Evolutionary conservation across 805 yeast genomes (phyloP).

Genomic region (Debaryomyces maramus): DNA sequence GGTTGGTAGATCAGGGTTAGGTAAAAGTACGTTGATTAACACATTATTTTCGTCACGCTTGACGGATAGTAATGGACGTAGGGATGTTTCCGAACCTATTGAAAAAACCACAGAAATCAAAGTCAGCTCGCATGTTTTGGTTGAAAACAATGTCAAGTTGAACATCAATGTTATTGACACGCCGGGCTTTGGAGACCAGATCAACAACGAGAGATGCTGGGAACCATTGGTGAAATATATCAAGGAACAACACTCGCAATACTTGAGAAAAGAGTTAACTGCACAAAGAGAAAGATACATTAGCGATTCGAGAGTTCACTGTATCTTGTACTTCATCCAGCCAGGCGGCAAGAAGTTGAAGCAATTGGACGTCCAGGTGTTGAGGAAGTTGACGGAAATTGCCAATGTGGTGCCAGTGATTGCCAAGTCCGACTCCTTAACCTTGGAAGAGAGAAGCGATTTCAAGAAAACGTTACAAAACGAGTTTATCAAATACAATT

Average conservation of each 20-base stretch:
- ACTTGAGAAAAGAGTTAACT: constrained; percentile 88
- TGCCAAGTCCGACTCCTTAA: constrained; percentile 89
- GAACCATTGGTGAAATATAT: constrained; percentile 92
- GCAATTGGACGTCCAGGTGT: constrained; percentile 77
- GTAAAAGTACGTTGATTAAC: constrained; percentile 89
- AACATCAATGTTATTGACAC: constrained; percentile 90
- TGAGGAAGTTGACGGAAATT: constrained; percentile 82
- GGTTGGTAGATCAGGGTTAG: constrained; percentile 89
- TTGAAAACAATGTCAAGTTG: constrained; percentile 85
- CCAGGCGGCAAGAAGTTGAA: constrained; percentile 87
- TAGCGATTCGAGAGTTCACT: constrained; percentile 89
- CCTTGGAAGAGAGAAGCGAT: constrained; percentile 76
- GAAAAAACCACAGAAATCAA: constrained; percentile 85
- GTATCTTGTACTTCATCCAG: constrained; percentile 85
- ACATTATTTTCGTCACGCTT: constrained; percentile 85
- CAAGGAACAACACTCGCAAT: constrained; percentile 91
- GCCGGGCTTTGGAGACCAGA: constrained; percentile 97
- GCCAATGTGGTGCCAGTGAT: constrained; percentile 94
- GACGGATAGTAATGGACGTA: constrained; percentile 73
- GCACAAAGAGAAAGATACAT: constrained; percentile 86
- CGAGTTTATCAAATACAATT: constrained; percentile 70
- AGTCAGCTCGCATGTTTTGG: constrained; percentile 63
- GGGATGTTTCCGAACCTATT: constrained; percentile 64
- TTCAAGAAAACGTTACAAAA: constrained; percentile 76
- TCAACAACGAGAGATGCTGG: constrained; percentile 94